phyloP scores from a whole-genome alignment of 225 moss, liverwort and hornwort genomes.

The Rhytidiadelphus loreus region DNA sequence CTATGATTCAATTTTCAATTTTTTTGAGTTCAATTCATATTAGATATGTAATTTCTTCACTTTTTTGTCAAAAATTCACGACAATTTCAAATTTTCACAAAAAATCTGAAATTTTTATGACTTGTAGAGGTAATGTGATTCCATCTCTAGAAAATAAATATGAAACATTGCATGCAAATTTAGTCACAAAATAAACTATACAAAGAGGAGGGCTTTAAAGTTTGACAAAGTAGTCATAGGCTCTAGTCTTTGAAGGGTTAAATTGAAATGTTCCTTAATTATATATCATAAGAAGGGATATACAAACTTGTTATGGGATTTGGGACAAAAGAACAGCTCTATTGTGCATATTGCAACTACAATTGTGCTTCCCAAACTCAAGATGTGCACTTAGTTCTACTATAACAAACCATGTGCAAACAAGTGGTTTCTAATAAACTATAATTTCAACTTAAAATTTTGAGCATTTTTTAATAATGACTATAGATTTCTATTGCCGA shows the following conservation, averaged over 20 bases:
- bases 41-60: too few relatives aligned
- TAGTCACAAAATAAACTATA: neutral
- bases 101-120: neutral
- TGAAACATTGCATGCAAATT: neutral
- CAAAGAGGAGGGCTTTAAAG: neutral
- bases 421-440: too few relatives aligned
- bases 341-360: neutral
- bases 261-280: neutral
- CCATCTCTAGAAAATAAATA: neutral
- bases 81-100: neutral
- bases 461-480: too few relatives aligned
- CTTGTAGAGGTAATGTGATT: neutral
- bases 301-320: neutral
- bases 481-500: too few relatives aligned
- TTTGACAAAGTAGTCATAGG: accelerated
- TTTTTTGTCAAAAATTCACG: neutral
- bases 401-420: too few relatives aligned
- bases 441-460: too few relatives aligned
- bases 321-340: neutral
- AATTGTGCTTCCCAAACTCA: neutral
- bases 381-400: too few relatives aligned
- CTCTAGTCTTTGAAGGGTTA: neutral
- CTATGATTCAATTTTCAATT: neutral
- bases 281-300: neutral
- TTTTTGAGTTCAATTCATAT: accelerated